phyloP scores from a whole-genome alignment of 2,329 filamentous ascomycete species.

The Cordyceps tenuipes region DNA sequence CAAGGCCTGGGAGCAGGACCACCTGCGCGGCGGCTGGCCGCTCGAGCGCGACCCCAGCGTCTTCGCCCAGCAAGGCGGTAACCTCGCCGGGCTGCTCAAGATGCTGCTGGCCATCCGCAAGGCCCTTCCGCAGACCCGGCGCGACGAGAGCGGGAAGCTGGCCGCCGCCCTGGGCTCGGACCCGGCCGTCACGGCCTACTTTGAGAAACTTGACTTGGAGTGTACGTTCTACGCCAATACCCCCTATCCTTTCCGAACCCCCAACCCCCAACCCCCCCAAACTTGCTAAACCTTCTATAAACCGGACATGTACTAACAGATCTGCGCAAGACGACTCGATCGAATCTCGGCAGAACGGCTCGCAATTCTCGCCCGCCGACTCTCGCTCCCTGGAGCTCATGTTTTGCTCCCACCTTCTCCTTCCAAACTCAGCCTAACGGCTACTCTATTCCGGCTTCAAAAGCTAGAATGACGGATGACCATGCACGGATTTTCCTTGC shows the following conservation, averaged over 20 bases:
- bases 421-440: slow-evolving; percentile 24
- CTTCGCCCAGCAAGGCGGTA: slow-evolving; percentile 52
- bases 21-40: slow-evolving; percentile 52
- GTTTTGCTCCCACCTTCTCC: slow-evolving; percentile 40
- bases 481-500: not conserved
- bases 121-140: slow-evolving; percentile 45
- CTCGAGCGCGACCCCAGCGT: slow-evolving; percentile 46
- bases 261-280: not conserved
- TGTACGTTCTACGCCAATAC: slow-evolving; percentile 36
- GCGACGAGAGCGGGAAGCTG: slow-evolving; percentile 40
- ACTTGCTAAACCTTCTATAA: not conserved
- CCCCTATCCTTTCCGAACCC: not conserved
- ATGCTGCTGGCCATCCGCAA: slow-evolving; percentile 55
- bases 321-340: slow-evolving; percentile 22
- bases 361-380: slow-evolving; percentile 41
- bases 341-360: slow-evolving; percentile 39
- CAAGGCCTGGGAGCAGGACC: slow-evolving; percentile 58
- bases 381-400: slow-evolving; percentile 43
- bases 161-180: slow-evolving; percentile 38
- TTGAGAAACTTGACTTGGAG: slow-evolving; percentile 46
- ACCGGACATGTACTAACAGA: not conserved
- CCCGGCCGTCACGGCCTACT: slow-evolving; percentile 40
- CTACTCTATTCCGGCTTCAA: too few species aligned
- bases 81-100: slow-evolving; percentile 49
- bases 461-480: not conserved